Evolutionary conservation across 441 rosid species (phyloP).

Genomic region (Bocquillonia castaneifolia): DNA sequence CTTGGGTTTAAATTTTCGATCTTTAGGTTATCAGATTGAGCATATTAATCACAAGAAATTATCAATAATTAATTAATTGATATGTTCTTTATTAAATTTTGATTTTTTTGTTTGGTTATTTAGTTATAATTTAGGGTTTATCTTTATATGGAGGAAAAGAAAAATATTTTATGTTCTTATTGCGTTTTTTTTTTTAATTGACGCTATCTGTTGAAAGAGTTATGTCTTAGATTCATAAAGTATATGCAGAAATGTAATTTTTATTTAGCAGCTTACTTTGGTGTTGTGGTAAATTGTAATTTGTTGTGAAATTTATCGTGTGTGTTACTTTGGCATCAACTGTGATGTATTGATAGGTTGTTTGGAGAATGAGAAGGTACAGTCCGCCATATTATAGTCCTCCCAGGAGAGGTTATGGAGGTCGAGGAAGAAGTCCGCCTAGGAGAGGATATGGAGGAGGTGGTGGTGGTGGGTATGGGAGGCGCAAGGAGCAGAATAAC

Average conservation of each 20-base stretch:
- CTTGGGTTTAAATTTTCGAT: not conserved
- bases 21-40: too few relatives aligned
- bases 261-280: not conserved
- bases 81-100: not conserved
- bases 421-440: conserved; percentile 64
- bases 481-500: conserved; percentile 61
- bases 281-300: not conserved
- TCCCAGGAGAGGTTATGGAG: conserved; percentile 82
- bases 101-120: not conserved
- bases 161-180: not conserved
- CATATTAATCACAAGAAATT: not conserved
- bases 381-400: conserved; percentile 81
- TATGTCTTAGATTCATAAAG: not conserved
- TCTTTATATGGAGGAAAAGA: not conserved
- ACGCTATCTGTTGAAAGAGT: not conserved
- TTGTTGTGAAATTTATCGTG: too few relatives aligned
- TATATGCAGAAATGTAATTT: not conserved
- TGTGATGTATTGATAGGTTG: conserved; percentile 14
- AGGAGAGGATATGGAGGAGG: conserved; percentile 49
- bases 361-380: conserved; percentile 74
- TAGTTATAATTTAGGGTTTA: not conserved
- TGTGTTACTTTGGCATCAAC: not conserved
- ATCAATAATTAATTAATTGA: not conserved
- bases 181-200: not conserved
- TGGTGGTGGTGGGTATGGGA: conserved; percentile 58